These are phyloP conservation scores for Uncinocarpus reesii DNA, from an alignment of 2,329 filamentous ascomycete species.

Conservation along the genomic window DNA sequence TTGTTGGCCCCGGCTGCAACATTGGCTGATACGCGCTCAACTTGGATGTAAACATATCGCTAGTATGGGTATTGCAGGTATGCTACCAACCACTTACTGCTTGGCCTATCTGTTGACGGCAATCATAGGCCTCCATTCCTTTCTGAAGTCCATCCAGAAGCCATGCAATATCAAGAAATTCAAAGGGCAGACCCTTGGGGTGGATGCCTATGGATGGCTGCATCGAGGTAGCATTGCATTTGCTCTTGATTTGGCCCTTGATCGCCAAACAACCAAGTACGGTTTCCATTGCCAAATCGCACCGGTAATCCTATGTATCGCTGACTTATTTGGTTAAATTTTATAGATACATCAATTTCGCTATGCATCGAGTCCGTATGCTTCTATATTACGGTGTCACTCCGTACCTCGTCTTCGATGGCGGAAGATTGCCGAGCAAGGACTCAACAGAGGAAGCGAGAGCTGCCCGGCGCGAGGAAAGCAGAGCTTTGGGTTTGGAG, in stretches of 20 bases:
- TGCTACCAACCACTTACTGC: not conserved
- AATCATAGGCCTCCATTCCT: slow-evolving; percentile 63
- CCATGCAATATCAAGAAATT: slow-evolving; percentile 79
- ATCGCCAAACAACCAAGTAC: slow-evolving; percentile 77
- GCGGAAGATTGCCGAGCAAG: slow-evolving; percentile 90
- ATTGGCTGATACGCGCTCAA: not conserved
- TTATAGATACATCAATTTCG: slow-evolving; percentile 83
- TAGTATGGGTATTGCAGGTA: slow-evolving; percentile 40
- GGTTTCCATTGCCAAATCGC: slow-evolving; percentile 23
- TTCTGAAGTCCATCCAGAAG: slow-evolving; percentile 94
- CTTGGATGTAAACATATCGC: slow-evolving; percentile 3
- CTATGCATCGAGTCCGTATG: slow-evolving; percentile 86
- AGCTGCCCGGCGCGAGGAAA: slow-evolving; percentile 63
- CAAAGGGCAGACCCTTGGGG: slow-evolving; percentile 75
- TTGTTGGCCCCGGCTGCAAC: not conserved
- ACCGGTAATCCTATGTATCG: not conserved
- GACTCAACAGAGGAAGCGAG: slow-evolving; percentile 72
- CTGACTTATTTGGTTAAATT: not conserved
- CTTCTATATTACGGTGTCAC: slow-evolving; percentile 83
- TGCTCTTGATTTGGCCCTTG: slow-evolving; percentile 79
- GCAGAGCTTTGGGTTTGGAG: slow-evolving; percentile 64
- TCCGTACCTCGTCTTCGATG: slow-evolving; percentile 95
- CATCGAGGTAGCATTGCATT: slow-evolving; percentile 86
- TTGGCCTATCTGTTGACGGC: not conserved
- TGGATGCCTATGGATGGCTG: slow-evolving; percentile 97